Percentiles rank a stretch among this genome's conserved stretches.
These are phyloP conservation scores for Eucalyptus pauciflora DNA, from an alignment of 345 rosid species.

Conservation along the genomic window DNA sequence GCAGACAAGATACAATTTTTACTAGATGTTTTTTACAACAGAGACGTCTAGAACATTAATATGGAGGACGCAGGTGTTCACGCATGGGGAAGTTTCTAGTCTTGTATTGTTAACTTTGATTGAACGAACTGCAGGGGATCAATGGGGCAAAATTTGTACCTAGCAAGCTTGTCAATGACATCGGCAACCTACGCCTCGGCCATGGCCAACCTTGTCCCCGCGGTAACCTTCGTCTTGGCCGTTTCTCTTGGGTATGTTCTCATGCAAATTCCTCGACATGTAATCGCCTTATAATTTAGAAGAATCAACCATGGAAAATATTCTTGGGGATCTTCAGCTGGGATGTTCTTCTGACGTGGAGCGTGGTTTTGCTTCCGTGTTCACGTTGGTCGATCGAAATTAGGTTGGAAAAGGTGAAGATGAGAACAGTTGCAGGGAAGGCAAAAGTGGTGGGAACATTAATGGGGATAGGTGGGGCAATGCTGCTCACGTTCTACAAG, in stretches of 20 bases:
- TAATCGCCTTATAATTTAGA: background rate
- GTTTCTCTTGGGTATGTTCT: background rate
- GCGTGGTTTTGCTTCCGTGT: background rate
- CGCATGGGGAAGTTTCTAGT: background rate
- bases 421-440: constrained; percentile 40
- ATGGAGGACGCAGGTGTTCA: background rate
- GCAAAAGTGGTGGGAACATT: constrained; percentile 72
- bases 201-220: background rate
- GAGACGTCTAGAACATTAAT: background rate
- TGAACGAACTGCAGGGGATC: background rate
- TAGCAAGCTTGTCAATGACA: background rate
- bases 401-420: constrained; percentile 59
- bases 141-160: background rate
- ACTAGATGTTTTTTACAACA: background rate
- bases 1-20: background rate
- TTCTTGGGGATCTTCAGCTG: background rate
- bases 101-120: background rate
- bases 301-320: background rate
- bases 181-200: background rate
- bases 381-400: background rate
- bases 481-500: constrained; percentile 86
- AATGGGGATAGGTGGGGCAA: constrained; percentile 70
- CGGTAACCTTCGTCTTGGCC: background rate
- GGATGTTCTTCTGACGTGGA: background rate
- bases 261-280: background rate